A percentile compares a stretch with the other conserved stretches of the same genome.
Conservation (phyloP, 768 basidiomycete genomes). For the Boletus bicolor region DNA sequence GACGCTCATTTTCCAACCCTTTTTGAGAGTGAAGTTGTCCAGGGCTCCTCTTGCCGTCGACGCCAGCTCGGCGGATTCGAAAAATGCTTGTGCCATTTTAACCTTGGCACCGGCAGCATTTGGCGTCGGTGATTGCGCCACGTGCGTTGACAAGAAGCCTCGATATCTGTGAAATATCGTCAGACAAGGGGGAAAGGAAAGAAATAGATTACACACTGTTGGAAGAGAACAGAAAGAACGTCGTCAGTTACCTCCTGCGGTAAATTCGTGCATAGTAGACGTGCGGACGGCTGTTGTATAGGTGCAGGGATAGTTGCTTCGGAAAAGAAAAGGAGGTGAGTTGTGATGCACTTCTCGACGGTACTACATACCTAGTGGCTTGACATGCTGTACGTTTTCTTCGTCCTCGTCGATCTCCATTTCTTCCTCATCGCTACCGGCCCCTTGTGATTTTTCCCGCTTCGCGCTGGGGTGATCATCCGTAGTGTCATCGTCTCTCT, state of each 20-base stretch:
- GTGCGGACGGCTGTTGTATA: slow-evolving; percentile 53
- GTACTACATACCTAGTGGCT: slow-evolving; percentile 46
- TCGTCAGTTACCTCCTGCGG: slow-evolving; percentile 89
- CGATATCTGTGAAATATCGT: slow-evolving; percentile 56
- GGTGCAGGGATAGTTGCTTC: slow-evolving; percentile 43
- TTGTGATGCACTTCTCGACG: not conserved
- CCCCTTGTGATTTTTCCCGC: slow-evolving; percentile 63
- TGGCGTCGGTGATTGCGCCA: slow-evolving; percentile 66
- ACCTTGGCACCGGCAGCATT: slow-evolving; percentile 61
- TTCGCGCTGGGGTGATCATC: slow-evolving; percentile 59
- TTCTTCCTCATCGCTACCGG: slow-evolving; percentile 73
- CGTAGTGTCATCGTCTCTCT: slow-evolving; percentile 57
- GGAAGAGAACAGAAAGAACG: slow-evolving; percentile 83
- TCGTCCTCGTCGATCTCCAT: slow-evolving; percentile 96
- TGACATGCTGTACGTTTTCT: slow-evolving; percentile 44
- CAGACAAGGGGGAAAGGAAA: not conserved
- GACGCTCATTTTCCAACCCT: slow-evolving; percentile 81
- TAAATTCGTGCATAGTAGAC: slow-evolving; percentile 78
- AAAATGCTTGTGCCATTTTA: slow-evolving; percentile 80
- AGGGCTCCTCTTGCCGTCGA: slow-evolving; percentile 76
- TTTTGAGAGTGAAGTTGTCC: slow-evolving; percentile 84
- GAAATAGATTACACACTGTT: slow-evolving; percentile 63
- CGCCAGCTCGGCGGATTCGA: slow-evolving; percentile 73
- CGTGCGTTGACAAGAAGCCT: slow-evolving; percentile 72
- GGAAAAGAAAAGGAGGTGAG: slow-evolving; percentile 19